These are phyloP conservation scores for Neopestalotiopsis clavispora DNA, from an alignment of 2,329 filamentous ascomycete species.

Conservation along the genomic window DNA sequence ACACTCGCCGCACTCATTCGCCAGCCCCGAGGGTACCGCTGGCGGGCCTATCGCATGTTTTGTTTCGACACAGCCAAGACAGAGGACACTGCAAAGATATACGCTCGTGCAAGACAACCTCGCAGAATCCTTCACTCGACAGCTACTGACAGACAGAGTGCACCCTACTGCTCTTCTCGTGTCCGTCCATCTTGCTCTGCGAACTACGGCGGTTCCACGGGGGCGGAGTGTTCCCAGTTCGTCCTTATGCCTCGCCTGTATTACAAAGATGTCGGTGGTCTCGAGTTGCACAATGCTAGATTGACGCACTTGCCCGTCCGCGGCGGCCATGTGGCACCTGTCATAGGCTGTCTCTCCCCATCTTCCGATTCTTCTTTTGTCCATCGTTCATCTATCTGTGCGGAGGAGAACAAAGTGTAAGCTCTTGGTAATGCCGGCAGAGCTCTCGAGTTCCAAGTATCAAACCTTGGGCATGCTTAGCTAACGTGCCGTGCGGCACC, in stretches of 20 bases:
- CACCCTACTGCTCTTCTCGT: neutral
- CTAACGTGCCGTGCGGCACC: neutral
- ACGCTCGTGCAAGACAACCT: neutral
- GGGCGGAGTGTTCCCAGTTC: too few species aligned
- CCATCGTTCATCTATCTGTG: neutral
- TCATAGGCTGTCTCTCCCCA: conserved; percentile 6
- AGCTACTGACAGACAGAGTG: neutral
- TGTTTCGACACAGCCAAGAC: neutral
- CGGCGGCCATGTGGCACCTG: conserved; percentile 24
- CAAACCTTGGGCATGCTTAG: neutral
- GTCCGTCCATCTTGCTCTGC: neutral
- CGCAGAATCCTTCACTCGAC: neutral
- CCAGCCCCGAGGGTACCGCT: neutral
- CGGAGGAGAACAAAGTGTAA: neutral
- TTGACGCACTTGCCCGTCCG: conserved; percentile 23
- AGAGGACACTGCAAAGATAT: neutral
- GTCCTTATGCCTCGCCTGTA: conserved; percentile 18
- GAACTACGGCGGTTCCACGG: neutral
- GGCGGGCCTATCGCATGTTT: neutral
- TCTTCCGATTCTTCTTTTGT: neutral
- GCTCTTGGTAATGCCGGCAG: neutral
- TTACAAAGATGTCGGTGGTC: conserved; percentile 24
- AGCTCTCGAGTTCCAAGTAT: neutral
- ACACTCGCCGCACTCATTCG: neutral
- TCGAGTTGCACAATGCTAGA: conserved; percentile 22